Evolutionary conservation across 2,329 filamentous ascomycete species (phyloP).

Genomic region (Xylariaceae sp.): DNA sequence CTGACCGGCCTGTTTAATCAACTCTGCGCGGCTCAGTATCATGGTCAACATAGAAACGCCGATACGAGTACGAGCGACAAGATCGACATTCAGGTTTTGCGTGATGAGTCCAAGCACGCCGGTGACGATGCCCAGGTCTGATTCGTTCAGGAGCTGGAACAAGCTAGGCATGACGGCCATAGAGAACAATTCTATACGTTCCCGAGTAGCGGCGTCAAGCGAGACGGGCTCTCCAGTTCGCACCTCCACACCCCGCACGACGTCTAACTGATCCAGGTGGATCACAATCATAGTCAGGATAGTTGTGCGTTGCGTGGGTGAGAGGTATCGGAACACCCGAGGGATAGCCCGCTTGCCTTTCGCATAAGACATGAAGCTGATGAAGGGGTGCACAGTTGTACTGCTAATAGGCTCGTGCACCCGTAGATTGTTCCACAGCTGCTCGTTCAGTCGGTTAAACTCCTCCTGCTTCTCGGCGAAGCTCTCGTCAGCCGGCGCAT

Average conservation of each 20-base stretch:
- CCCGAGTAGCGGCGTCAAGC: slow-evolving; percentile 71
- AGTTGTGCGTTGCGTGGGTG: slow-evolving; percentile 87
- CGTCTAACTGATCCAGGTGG: slow-evolving; percentile 86
- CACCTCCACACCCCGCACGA: slow-evolving; percentile 75
- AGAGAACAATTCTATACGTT: slow-evolving; percentile 89
- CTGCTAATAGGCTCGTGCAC: slow-evolving; percentile 85
- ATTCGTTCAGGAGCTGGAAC: slow-evolving; percentile 85
- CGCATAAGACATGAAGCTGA: slow-evolving; percentile 85
- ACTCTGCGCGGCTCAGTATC: slow-evolving; percentile 87
- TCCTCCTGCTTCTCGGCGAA: slow-evolving; percentile 69
- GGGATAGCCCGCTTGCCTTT: slow-evolving; percentile 97
- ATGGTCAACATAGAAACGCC: slow-evolving; percentile 88
- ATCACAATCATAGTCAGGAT: slow-evolving; percentile 94
- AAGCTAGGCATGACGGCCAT: slow-evolving; percentile 83
- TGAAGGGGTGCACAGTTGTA: slow-evolving; percentile 83
- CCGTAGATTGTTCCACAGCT: slow-evolving; percentile 82
- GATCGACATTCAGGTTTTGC: slow-evolving; percentile 72
- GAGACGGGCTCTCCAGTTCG: slow-evolving; percentile 62
- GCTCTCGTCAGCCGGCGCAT: slow-evolving; percentile 60
- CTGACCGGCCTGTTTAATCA: slow-evolving; percentile 75
- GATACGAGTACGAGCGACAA: slow-evolving; percentile 80
- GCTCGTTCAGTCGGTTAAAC: slow-evolving; percentile 76
- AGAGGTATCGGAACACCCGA: slow-evolving; percentile 88
- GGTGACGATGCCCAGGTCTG: slow-evolving; percentile 83
- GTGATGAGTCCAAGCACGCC: slow-evolving; percentile 83